Evolutionary conservation across 805 yeast species (phyloP).

Genomic region (Starmera caribaea): DNA sequence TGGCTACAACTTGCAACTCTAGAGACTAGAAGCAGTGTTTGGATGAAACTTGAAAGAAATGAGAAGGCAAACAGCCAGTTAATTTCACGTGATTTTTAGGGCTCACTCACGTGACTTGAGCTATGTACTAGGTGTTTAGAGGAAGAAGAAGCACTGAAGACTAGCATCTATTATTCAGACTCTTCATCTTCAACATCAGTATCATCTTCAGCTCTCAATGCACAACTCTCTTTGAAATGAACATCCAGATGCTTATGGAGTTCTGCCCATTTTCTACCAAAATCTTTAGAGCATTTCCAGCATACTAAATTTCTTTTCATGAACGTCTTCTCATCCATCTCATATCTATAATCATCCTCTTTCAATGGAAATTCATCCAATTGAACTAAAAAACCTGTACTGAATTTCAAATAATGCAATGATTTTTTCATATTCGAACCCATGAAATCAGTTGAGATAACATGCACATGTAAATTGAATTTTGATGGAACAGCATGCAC

Average conservation of each 20-base stretch:
- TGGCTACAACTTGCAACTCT: too few species aligned
- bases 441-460: slow-evolving; percentile 54
- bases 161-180: too few species aligned
- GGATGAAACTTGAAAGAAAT: too few species aligned
- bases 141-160: too few species aligned
- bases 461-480: slow-evolving; percentile 63
- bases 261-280: slow-evolving; percentile 29
- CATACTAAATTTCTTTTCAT: slow-evolving; percentile 30
- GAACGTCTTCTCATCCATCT: slow-evolving; percentile 25
- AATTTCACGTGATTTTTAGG: too few species aligned
- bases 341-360: slow-evolving; percentile 30
- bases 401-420: slow-evolving; percentile 66
- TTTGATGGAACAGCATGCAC: slow-evolving; percentile 66
- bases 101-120: too few species aligned
- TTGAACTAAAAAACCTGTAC: slow-evolving; percentile 50
- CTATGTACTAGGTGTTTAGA: too few species aligned
- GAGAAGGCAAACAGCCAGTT: too few species aligned
- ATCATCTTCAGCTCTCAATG: too few species aligned
- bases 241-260: slow-evolving; percentile 35
- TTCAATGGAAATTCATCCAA: slow-evolving; percentile 39
- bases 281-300: slow-evolving; percentile 30
- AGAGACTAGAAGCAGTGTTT: too few species aligned
- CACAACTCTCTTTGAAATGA: background rate
- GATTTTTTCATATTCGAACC: slow-evolving; percentile 46
- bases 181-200: too few species aligned